Conservation (phyloP, 2,329 filamentous ascomycete species). For the Aureobasidium sp. region DNA sequence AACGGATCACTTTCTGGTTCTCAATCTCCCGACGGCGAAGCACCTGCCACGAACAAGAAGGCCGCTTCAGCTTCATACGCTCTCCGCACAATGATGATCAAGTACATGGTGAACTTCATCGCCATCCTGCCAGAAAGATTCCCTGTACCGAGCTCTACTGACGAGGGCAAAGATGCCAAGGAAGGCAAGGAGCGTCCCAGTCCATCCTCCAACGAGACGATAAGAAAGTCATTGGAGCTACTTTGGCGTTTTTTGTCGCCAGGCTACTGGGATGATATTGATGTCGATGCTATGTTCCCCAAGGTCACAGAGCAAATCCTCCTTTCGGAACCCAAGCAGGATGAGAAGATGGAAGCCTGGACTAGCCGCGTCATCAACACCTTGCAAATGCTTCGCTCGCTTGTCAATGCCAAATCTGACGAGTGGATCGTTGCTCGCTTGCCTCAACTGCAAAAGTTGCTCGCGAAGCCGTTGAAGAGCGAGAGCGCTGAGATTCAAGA, state of each 20-base stretch:
- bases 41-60: conserved; percentile 21
- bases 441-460: conserved; percentile 69
- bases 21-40: conserved; percentile 20
- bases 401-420: conserved; percentile 78
- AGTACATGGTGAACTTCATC: conserved; percentile 93
- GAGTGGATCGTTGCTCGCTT: conserved; percentile 84
- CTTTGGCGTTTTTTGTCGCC: conserved; percentile 78
- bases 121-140: conserved; percentile 82
- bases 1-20: conserved; percentile 30
- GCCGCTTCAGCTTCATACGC: conserved; percentile 33
- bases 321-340: conserved; percentile 55
- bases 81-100: conserved; percentile 73
- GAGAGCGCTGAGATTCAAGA: conserved; percentile 92
- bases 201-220: conserved; percentile 59
- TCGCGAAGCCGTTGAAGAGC: conserved; percentile 81
- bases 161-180: conserved; percentile 37
- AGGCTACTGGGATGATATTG: conserved; percentile 83
- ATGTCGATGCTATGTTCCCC: conserved; percentile 74
- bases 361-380: conserved; percentile 87
- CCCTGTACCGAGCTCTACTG: conserved; percentile 56
- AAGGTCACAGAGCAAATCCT: conserved; percentile 84
- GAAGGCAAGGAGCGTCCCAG: conserved; percentile 49
- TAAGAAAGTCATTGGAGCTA: conserved; percentile 74
- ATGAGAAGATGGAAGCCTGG: conserved; percentile 58
- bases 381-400: conserved; percentile 80